Conservation (phyloP, 2,329 filamentous ascomycete species). For the Colletotrichum phormii region DNA sequence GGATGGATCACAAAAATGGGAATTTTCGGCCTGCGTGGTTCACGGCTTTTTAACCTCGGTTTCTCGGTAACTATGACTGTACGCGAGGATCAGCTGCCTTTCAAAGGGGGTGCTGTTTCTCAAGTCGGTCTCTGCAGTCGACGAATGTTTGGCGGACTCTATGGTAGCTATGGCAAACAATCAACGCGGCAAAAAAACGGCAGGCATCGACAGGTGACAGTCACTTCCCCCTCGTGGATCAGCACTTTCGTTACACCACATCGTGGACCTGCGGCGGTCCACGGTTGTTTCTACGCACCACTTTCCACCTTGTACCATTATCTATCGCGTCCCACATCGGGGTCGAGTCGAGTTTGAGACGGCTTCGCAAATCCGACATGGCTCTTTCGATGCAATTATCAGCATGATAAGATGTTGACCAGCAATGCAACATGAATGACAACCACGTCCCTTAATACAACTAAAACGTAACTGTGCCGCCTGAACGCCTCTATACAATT, state of each 20-base stretch:
- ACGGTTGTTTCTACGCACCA: constrained; percentile 33
- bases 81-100: constrained; percentile 8
- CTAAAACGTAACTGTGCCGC: constrained; percentile 39
- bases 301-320: constrained; percentile 39
- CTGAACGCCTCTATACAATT: constrained; percentile 32
- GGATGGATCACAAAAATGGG: constrained; percentile 35
- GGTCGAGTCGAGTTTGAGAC: constrained; percentile 36
- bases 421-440: constrained; percentile 39
- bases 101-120: constrained; percentile 6
- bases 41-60: constrained; percentile 2
- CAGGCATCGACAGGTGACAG: constrained; percentile 37
- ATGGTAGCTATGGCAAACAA: constrained; percentile 40
- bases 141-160: constrained; percentile 35
- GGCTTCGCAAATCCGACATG: constrained; percentile 37
- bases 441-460: constrained; percentile 34
- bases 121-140: constrained; percentile 1
- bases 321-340: constrained; percentile 36
- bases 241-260: constrained; percentile 37
- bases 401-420: constrained; percentile 39
- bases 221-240: constrained; percentile 36
- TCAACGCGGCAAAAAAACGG: constrained; percentile 36
- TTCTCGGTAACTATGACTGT: constrained; percentile 11
- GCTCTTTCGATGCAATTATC: constrained; percentile 36
- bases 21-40: constrained; percentile 32
- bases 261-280: constrained; percentile 26